Evolutionary conservation across 306 rosid genomes (phyloP).

Genomic region (Malus asiatica): DNA sequence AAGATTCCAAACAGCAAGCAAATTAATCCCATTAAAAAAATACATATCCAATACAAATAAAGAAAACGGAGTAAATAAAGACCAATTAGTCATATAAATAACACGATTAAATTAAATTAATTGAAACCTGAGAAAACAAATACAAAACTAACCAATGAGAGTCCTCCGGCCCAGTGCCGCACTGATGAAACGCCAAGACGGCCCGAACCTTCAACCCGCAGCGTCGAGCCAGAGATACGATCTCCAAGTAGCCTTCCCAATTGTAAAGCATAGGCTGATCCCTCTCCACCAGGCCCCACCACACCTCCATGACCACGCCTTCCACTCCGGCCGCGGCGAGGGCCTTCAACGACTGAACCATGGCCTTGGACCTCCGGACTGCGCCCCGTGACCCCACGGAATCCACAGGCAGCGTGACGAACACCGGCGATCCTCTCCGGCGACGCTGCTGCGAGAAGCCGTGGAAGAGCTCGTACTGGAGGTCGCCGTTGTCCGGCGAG

Average conservation of each 20-base stretch:
- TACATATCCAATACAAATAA: not conserved
- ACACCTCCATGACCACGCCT: conserved; percentile 79
- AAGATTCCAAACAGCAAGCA: not conserved
- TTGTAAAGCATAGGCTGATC: conserved; percentile 56
- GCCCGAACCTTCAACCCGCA: conserved; percentile 71
- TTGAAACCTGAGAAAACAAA: not conserved
- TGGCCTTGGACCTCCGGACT: conserved; percentile 35
- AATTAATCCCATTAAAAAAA: not conserved
- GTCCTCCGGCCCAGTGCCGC: conserved; percentile 47
- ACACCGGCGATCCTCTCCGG: conserved; percentile 54
- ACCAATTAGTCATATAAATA: not conserved
- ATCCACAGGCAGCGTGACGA: conserved; percentile 56
- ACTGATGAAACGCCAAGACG: conserved; percentile 68
- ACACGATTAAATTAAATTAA: not conserved
- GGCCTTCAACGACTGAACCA: conserved; percentile 49
- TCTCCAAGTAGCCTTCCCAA: conserved; percentile 70
- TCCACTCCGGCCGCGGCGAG: conserved; percentile 69
- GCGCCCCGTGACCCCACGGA: conserved; percentile 32
- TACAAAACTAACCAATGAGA: conserved; percentile 46
- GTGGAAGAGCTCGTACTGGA: conserved; percentile 60
- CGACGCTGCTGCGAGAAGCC: conserved; percentile 44
- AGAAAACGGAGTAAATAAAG: not conserved
- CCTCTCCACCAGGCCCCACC: conserved; percentile 95
- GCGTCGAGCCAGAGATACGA: conserved; percentile 48
- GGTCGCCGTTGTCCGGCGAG: conserved; percentile 55